A percentile compares a stretch with the other conserved stretches of the same genome.
phyloP scores from a whole-genome alignment of 116 monocot species.

The Posidonia oceanica region DNA sequence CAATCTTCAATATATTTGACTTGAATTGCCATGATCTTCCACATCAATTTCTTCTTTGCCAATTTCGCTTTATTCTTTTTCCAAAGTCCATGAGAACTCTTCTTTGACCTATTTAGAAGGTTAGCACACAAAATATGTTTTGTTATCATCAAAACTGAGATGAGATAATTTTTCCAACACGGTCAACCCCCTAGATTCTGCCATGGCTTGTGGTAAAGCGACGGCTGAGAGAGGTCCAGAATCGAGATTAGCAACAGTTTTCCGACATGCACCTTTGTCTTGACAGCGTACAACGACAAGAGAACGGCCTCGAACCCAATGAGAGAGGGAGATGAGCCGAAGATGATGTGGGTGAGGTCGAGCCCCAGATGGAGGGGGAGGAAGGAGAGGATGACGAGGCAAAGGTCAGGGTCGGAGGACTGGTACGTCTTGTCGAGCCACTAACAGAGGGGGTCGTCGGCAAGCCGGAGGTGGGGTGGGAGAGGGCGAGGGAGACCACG shows the following conservation, averaged over 20 bases:
- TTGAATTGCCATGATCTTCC: too few relatives aligned
- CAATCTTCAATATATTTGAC: too few relatives aligned
- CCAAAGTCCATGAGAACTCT: too few relatives aligned
- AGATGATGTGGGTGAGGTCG: slow-evolving; percentile 40
- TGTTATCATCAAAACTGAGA: too few relatives aligned
- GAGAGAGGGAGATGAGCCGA: slow-evolving; percentile 29
- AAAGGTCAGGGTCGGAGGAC: slow-evolving; percentile 73
- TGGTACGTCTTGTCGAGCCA: slow-evolving; percentile 97
- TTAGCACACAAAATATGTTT: too few relatives aligned
- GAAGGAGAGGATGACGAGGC: slow-evolving; percentile 54
- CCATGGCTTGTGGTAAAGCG: slow-evolving; percentile 72
- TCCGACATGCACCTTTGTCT: slow-evolving; percentile 52
- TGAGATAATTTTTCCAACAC: too few relatives aligned
- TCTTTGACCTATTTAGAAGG: too few relatives aligned
- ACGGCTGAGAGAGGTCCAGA: slow-evolving; percentile 72
- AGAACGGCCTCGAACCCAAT: slow-evolving; percentile 94
- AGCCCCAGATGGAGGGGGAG: slow-evolving; percentile 40
- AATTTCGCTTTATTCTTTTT: too few relatives aligned
- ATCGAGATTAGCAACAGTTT: slow-evolving; percentile 56
- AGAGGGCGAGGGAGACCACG: slow-evolving; percentile 1
- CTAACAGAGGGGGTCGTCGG: slow-evolving; percentile 67
- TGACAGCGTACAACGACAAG: slow-evolving; percentile 64
- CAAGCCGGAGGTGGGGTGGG: slow-evolving; percentile 35
- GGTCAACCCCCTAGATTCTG: background rate
- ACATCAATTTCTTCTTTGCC: too few relatives aligned